Evolutionary conservation across 2,329 filamentous ascomycete genomes (phyloP).

Genomic region (Lachnellula arida): DNA sequence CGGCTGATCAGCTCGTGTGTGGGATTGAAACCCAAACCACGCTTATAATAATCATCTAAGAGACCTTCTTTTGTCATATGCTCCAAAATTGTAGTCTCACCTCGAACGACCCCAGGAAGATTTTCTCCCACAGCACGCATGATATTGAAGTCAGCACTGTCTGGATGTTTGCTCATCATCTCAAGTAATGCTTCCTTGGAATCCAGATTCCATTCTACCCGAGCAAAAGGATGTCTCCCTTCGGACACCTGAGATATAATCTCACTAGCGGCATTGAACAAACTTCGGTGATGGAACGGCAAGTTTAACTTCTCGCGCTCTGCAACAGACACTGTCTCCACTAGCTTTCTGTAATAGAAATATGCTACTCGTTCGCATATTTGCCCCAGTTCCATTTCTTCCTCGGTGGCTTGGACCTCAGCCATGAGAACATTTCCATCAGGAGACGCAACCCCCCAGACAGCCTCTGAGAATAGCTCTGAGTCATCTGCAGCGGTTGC

Average conservation of each 20-base stretch:
- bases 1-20: slow-evolving; percentile 80
- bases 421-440: background rate
- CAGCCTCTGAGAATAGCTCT: slow-evolving; percentile 5
- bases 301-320: background rate
- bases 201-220: background rate
- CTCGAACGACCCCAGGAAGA: slow-evolving; percentile 1
- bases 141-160: background rate
- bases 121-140: slow-evolving; percentile 4
- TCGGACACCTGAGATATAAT: background rate
- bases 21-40: slow-evolving; percentile 68
- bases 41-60: slow-evolving; percentile 24
- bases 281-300: background rate
- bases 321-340: background rate
- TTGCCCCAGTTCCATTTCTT: background rate
- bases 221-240: background rate
- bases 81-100: slow-evolving; percentile 2
- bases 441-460: background rate
- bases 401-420: background rate
- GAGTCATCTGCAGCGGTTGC: slow-evolving; percentile 6
- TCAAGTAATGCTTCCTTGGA: background rate
- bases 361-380: slow-evolving; percentile 1
- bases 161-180: background rate
- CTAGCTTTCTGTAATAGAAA: slow-evolving; percentile 4
- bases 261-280: background rate
- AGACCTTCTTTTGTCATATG: slow-evolving; percentile 4